Percentiles rank a stretch among this genome's conserved stretches.
phyloP scores from a whole-genome alignment of 2,329 filamentous ascomycete species.

The Colletotrichum karsti region DNA sequence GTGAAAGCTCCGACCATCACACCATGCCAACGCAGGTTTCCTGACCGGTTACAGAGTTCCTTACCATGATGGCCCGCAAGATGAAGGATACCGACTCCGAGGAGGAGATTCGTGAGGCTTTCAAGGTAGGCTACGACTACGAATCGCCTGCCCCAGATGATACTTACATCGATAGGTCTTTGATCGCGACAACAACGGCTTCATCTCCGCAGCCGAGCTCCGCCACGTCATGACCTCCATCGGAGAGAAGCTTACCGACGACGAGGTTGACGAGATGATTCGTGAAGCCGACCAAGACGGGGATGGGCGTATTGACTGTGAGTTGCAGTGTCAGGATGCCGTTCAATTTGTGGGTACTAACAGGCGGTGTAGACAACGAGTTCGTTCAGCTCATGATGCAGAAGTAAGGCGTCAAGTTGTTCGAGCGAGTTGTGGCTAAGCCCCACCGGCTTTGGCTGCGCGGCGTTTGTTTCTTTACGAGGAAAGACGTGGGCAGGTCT shows the following conservation, averaged over 20 bases:
- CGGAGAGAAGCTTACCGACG: conserved; percentile 89
- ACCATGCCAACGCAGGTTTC: not conserved
- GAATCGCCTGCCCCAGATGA: not conserved
- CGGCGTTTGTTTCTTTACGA: conserved; percentile 13
- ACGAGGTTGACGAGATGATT: conserved; percentile 94
- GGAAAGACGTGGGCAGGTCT: conserved; percentile 10
- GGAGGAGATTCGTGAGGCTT: conserved; percentile 89
- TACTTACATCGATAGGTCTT: conserved; percentile 64
- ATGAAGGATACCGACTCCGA: conserved; percentile 95
- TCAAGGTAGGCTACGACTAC: conserved; percentile 68
- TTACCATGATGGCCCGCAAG: conserved; percentile 94
- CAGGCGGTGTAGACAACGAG: conserved; percentile 74
- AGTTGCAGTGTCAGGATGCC: conserved; percentile 38
- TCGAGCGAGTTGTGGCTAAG: conserved; percentile 11
- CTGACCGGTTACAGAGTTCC: conserved; percentile 74
- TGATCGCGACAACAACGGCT: conserved; percentile 91
- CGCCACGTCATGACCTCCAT: conserved; percentile 94
- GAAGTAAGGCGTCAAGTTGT: conserved; percentile 66
- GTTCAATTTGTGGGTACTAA: not conserved
- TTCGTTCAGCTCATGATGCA: conserved; percentile 97
- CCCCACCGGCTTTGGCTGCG: not conserved
- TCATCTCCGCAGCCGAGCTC: conserved; percentile 88
- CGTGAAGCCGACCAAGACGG: conserved; percentile 90
- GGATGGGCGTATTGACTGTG: conserved; percentile 89
- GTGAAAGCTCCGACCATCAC: conserved; percentile 33